Evolutionary conservation across 352 stramenopile species (phyloP).

Genomic region (Thalassiosira mediterranea): DNA sequence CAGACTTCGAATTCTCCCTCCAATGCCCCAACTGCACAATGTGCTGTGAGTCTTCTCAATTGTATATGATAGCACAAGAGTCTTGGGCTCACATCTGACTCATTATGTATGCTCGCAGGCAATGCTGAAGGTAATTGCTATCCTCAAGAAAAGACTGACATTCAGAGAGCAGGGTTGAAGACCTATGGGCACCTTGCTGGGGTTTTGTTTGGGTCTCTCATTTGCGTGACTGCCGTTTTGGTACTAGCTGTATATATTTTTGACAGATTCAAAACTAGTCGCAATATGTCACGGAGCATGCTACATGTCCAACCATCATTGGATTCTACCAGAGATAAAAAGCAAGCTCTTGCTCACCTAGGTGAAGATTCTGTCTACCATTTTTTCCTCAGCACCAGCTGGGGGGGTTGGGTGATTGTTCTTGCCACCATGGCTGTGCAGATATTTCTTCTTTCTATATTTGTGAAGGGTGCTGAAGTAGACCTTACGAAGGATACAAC

Average conservation of each 20-base stretch:
- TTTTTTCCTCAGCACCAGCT: slow-evolving; percentile 4
- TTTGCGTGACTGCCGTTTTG: neutral
- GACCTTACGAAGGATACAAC: slow-evolving; percentile 25
- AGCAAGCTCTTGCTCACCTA: neutral
- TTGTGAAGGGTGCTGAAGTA: slow-evolving; percentile 8
- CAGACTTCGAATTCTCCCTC: neutral
- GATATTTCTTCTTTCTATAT: neutral
- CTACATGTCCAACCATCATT: neutral
- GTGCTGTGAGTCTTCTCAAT: slow-evolving; percentile 13
- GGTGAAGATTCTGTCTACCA: neutral
- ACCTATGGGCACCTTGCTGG: slow-evolving; percentile 1
- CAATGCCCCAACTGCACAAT: slow-evolving; percentile 2
- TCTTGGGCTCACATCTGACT: neutral
- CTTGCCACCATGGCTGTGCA: neutral
- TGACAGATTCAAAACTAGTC: too few relatives aligned
- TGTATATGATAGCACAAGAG: neutral
- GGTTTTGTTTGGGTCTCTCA: slow-evolving; percentile 6
- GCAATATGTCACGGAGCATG: neutral
- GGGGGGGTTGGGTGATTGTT: slow-evolving; percentile 3
- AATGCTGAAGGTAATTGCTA: slow-evolving; percentile 9
- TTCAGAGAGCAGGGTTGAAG: neutral
- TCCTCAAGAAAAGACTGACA: neutral
- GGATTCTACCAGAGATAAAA: neutral
- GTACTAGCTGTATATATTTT: too few relatives aligned
- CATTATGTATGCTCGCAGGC: slow-evolving; percentile 1